Evolutionary conservation across 2,329 filamentous ascomycete species (phyloP).

Genomic region (Pseudogymnoascus sp.): DNA sequence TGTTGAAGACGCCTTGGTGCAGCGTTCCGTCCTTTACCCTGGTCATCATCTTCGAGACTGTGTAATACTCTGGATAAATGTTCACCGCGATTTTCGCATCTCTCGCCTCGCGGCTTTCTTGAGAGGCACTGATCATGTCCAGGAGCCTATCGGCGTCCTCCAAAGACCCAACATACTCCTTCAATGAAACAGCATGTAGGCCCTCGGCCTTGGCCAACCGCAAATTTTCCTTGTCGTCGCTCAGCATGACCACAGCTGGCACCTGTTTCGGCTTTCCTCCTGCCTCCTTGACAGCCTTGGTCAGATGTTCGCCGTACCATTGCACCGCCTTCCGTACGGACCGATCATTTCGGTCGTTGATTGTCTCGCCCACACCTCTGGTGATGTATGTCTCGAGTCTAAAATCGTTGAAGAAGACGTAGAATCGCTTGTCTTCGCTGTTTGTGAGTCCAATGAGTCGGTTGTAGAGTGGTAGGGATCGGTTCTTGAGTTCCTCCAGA

Average conservation of each 20-base stretch:
- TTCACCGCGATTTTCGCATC: constrained; percentile 58
- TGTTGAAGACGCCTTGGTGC: constrained; percentile 92
- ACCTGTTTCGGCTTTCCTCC: constrained; percentile 44
- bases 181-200: constrained; percentile 59
- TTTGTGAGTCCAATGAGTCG: constrained; percentile 83
- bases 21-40: constrained; percentile 80
- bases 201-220: constrained; percentile 70
- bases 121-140: constrained; percentile 83
- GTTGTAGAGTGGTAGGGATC: constrained; percentile 90
- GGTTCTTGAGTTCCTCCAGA: constrained; percentile 88
- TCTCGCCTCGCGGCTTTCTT: constrained; percentile 57
- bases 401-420: constrained; percentile 99
- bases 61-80: constrained; percentile 82
- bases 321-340: constrained; percentile 77
- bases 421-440: constrained; percentile 94
- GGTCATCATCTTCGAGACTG: constrained; percentile 87
- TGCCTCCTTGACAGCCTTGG: constrained; percentile 48
- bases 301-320: constrained; percentile 84
- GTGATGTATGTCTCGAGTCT: constrained; percentile 81
- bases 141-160: constrained; percentile 78
- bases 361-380: constrained; percentile 68
- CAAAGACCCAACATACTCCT: constrained; percentile 74
- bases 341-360: constrained; percentile 95
- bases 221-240: constrained; percentile 83
- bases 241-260: constrained; percentile 85